Evolutionary conservation across 768 basidiomycete genomes (phyloP).

Genomic region (Trametes meyenii): DNA sequence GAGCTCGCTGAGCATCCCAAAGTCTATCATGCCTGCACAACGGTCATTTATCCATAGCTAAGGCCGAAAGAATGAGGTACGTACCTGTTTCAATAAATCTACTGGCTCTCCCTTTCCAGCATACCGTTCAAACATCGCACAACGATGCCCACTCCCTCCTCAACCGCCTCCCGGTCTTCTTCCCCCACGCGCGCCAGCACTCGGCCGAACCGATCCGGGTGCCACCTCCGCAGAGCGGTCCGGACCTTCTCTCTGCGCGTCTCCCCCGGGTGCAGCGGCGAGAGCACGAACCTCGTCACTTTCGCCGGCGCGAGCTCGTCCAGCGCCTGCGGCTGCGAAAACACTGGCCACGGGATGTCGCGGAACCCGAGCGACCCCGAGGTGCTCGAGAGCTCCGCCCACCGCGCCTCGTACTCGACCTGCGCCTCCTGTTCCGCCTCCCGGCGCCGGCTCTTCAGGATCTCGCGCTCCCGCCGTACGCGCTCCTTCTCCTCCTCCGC

Average conservation of each 20-base stretch:
- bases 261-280: constrained; percentile 62
- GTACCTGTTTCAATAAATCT: not conserved
- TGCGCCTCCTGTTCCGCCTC: constrained; percentile 58
- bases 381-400: constrained; percentile 52
- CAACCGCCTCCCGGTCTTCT: constrained; percentile 54
- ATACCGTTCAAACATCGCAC: constrained; percentile 70
- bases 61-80: not conserved
- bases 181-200: constrained; percentile 54
- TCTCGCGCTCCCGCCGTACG: constrained; percentile 46
- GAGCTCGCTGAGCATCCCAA: not conserved
- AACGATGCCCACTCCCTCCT: constrained; percentile 66
- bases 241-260: constrained; percentile 68
- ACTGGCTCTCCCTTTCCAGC: constrained; percentile 44
- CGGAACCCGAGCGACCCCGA: constrained; percentile 56
- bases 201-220: constrained; percentile 76
- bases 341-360: constrained; percentile 73
- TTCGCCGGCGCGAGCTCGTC: constrained; percentile 57
- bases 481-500: constrained; percentile 40
- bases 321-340: constrained; percentile 42
- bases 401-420: constrained; percentile 65
- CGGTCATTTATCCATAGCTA: not conserved
- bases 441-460: constrained; percentile 45
- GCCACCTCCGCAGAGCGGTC: constrained; percentile 72
- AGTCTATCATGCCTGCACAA: not conserved
- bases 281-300: constrained; percentile 65